These are phyloP conservation scores for Botrytis fragariae DNA, from an alignment of 2,329 filamentous ascomycete genomes.

Conservation along the genomic window DNA sequence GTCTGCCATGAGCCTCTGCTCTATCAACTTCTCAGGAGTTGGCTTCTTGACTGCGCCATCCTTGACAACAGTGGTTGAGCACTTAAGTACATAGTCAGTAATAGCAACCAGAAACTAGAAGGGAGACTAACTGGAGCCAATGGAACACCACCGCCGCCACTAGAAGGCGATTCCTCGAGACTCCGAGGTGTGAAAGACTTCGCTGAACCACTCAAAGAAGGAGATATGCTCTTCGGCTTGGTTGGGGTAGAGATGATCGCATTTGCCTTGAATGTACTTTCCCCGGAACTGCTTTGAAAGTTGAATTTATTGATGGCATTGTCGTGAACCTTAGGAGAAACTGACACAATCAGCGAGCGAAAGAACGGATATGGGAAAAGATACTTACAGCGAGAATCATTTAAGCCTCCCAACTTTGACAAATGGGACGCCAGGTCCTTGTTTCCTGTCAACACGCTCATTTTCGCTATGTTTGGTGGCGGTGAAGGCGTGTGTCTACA, in stretches of 20 bases:
- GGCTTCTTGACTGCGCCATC: not conserved
- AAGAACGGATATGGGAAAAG: not conserved
- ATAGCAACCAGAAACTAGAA: not conserved
- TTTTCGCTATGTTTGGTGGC: not conserved
- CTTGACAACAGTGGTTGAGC: not conserved
- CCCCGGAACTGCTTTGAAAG: not conserved
- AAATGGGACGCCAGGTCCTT: not conserved
- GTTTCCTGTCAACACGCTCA: not conserved
- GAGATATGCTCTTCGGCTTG: not conserved
- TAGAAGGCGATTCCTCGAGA: not conserved
- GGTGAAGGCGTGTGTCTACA: not conserved
- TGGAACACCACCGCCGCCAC: not conserved
- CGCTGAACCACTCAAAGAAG: constrained; percentile 4
- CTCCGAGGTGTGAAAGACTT: not conserved
- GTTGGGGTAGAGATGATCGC: not conserved
- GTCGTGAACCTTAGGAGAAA: too few relatives aligned
- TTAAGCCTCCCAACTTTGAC: not conserved
- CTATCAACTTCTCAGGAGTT: not conserved
- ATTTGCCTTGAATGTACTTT: not conserved
- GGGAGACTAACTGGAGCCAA: not conserved
- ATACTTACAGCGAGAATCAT: not conserved
- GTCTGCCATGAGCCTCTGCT: not conserved
- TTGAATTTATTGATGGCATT: not conserved
- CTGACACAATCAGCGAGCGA: not conserved
- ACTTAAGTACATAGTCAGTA: not conserved